Conservation (phyloP, 2,329 filamentous ascomycete species). For the Alternaria dauci region DNA sequence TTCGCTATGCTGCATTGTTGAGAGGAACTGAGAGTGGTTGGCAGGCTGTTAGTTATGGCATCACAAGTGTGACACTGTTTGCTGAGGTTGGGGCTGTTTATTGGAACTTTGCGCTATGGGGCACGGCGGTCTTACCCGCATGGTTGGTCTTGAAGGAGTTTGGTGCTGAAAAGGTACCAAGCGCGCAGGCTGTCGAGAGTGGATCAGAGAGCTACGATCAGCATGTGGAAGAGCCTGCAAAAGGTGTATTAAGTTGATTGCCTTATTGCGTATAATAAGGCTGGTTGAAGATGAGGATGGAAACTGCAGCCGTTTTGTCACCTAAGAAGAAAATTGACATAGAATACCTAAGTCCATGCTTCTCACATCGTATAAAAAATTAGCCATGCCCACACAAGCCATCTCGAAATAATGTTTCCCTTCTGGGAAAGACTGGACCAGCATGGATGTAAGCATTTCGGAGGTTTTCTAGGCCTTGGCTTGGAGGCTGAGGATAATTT, state of each 20-base stretch:
- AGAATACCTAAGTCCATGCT: not conserved
- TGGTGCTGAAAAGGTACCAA: conserved; percentile 43
- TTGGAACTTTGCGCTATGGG: conserved; percentile 76
- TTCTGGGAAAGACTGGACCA: not conserved
- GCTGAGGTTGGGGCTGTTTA: conserved; percentile 72
- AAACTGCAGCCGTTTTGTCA: not conserved
- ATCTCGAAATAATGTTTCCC: not conserved
- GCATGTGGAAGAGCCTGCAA: not conserved
- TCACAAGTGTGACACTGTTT: conserved; percentile 69
- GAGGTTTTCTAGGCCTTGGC: not conserved
- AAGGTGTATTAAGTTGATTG: not conserved
- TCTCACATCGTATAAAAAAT: not conserved
- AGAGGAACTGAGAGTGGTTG: conserved; percentile 76
- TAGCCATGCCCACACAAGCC: not conserved
- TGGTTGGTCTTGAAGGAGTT: conserved; percentile 72
- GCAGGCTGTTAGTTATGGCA: conserved; percentile 76
- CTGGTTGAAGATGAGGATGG: not conserved
- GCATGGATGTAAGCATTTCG: not conserved
- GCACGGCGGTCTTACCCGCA: conserved; percentile 67
- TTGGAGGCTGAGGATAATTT: too few species aligned
- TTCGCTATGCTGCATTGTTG: conserved; percentile 72
- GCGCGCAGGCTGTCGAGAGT: not conserved
- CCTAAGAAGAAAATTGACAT: not conserved
- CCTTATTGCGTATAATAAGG: not conserved
- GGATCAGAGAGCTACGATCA: not conserved